Conservation (phyloP, 1,139 yeast genomes). For the Torulaspora globosa region DNA sequence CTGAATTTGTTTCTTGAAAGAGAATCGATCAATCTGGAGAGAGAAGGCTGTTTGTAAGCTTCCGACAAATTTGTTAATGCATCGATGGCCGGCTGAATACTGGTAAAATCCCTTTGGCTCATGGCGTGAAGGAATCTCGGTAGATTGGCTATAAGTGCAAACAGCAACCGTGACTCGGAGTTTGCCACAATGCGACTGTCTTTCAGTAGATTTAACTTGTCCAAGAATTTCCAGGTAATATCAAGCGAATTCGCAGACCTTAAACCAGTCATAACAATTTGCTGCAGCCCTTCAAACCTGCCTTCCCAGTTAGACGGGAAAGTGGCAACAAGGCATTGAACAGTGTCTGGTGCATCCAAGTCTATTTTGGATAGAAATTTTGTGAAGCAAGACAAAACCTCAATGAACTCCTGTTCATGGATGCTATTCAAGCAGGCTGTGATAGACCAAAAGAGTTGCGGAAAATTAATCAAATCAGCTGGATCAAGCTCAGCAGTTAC, state of each 20-base stretch:
- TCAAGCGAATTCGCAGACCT: constrained; percentile 79
- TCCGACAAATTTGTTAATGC: constrained; percentile 60
- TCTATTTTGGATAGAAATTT: constrained; percentile 85
- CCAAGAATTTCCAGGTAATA: constrained; percentile 67
- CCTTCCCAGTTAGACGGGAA: constrained; percentile 98
- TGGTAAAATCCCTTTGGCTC: constrained; percentile 52
- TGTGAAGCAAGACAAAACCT: constrained; percentile 73
- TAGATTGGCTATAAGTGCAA: constrained; percentile 70
- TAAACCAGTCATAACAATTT: constrained; percentile 72
- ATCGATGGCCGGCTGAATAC: constrained; percentile 55
- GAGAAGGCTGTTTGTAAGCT: constrained; percentile 50
- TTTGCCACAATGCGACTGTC: constrained; percentile 79
- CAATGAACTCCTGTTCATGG: constrained; percentile 91
- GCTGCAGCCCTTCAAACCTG: constrained; percentile 82
- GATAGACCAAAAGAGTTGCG: constrained; percentile 93
- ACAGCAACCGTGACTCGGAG: constrained; percentile 62
- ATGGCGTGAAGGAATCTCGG: constrained; percentile 83
- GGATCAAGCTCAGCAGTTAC: constrained; percentile 80
- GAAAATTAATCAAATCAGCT: constrained; percentile 75
- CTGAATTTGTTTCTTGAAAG: constrained; percentile 75
- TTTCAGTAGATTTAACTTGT: constrained; percentile 60
- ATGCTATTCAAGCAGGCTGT: constrained; percentile 88
- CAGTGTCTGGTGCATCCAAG: constrained; percentile 79
- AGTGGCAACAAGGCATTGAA: constrained; percentile 72
- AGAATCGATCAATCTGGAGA: constrained; percentile 73